Conservation (phyloP, 345 rosid genomes). For the Odontarrhena argentea region DNA sequence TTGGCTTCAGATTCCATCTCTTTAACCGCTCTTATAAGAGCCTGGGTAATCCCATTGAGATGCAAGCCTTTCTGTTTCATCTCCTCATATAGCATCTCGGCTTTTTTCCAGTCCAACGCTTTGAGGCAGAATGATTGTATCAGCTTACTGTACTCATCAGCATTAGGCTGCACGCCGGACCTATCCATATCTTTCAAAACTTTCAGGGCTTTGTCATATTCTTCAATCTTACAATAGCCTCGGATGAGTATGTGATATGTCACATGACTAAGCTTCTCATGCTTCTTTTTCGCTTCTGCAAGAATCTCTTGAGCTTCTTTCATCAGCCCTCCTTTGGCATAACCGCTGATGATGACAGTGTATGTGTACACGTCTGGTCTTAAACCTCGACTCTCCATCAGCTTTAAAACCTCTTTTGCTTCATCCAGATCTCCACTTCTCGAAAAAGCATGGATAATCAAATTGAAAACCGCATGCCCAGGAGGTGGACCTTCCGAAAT, state of each 20-base stretch:
- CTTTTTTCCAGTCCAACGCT: constrained; percentile 73
- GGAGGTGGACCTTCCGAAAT: constrained; percentile 75
- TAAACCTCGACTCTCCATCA: constrained; percentile 78
- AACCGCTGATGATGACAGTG: constrained; percentile 78
- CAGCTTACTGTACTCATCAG: constrained; percentile 75
- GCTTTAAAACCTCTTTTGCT: constrained; percentile 59
- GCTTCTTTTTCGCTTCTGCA: constrained; percentile 71
- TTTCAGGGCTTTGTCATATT: constrained; percentile 66
- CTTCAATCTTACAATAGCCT: constrained; percentile 78
- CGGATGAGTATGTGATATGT: constrained; percentile 80
- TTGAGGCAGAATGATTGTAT: constrained; percentile 79
- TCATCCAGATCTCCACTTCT: constrained; percentile 58
- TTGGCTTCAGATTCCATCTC: constrained; percentile 64
- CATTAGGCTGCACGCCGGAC: constrained; percentile 60
- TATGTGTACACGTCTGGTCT: constrained; percentile 81
- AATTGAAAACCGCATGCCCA: constrained; percentile 77
- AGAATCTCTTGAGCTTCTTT: constrained; percentile 61
- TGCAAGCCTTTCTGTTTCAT: constrained; percentile 73
- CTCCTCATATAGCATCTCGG: constrained; percentile 66
- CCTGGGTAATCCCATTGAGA: constrained; percentile 69
- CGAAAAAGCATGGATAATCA: constrained; percentile 56
- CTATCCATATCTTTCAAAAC: constrained; percentile 73
- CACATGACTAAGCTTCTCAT: constrained; percentile 62
- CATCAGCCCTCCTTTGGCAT: constrained; percentile 72
- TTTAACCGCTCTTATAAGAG: constrained; percentile 72